phyloP scores from a whole-genome alignment of 2,329 filamentous ascomycete genomes.

The Beauveria brongniartii region DNA sequence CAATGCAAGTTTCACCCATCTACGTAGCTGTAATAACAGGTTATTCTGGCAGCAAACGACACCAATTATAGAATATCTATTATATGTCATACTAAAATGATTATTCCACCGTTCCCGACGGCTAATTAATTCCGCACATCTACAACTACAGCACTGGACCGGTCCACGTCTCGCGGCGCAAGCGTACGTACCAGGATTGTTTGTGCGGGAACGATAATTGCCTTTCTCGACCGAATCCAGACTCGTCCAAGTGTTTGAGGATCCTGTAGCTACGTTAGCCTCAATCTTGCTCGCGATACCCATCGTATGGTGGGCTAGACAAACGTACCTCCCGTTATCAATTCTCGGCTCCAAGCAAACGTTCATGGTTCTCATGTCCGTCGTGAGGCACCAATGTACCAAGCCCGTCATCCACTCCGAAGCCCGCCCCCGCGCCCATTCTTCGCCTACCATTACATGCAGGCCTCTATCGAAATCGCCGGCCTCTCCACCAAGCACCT shows the following conservation, averaged over 20 bases:
- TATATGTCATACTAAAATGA: background rate
- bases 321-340: conserved; percentile 74
- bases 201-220: conserved; percentile 89
- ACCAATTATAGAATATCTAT: background rate
- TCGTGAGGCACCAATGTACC: conserved; percentile 76
- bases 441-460: conserved; percentile 83
- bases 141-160: conserved; percentile 48
- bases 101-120: background rate
- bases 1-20: too few species aligned
- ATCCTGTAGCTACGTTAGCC: conserved; percentile 23
- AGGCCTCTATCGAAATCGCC: conserved; percentile 82
- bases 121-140: background rate
- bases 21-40: too few species aligned
- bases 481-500: conserved; percentile 55
- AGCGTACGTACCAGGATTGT: conserved; percentile 76
- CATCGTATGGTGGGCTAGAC: background rate
- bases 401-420: conserved; percentile 75
- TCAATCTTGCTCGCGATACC: background rate
- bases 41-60: too few species aligned
- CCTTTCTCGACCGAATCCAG: conserved; percentile 78
- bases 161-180: conserved; percentile 73
- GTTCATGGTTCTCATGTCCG: conserved; percentile 72
- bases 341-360: conserved; percentile 84
- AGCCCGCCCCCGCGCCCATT: conserved; percentile 81
- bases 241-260: conserved; percentile 55